Evolutionary conservation across 345 rosid genomes (phyloP), one percentile per base, ranked within the genome.

Genomic region (Syzygium grande): DNA sequence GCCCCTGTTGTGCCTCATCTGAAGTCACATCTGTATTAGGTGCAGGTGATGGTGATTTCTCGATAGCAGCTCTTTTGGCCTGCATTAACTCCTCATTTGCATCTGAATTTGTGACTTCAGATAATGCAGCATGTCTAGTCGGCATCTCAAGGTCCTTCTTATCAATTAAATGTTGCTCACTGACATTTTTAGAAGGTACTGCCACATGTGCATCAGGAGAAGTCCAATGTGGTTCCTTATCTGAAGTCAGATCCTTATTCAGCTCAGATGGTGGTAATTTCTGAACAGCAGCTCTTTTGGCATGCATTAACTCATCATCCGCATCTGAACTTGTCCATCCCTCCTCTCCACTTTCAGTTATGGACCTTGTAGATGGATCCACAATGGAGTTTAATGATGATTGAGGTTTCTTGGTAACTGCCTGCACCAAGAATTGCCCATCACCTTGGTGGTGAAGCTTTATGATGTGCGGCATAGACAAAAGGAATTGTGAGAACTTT

Each of bases 381-480:
- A 52, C 27, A 89, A 10, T 41, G 2, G 85, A 52, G 79, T 89
- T 89, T 15, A 87, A 87, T 59, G 91, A 90, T 87, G 89, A 91
- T 46, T 91, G 87, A 87, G 89, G 86, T 90, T 87, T 92, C 65
- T 55, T 84, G 84, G 41, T 23, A 88, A 88, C 78, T 16, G 92
- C 92, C 84, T 4, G 91, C 52, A 92, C 87, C 53, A 87, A 7
- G 90, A 77, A 90, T 77, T 88, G 84, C 78, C 97, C 99, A 91
- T 91, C 92, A 59, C 87, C 86, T 56, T 13, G 85, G 41, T 52
- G n/a, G 17, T 90, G 86, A 87, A 96, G 92, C 91, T 90, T 87
- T 88, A 95, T 88, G 87, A 94, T 90, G 55, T 92, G 89, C 53
- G 92, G 96, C 98, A 97, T 91, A 51, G 99, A 91, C 34, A 91